Evolutionary conservation across 2,329 filamentous ascomycete species (phyloP), one percentile per base, ranked within the genome.

Genomic region (Colletotrichum tropicale): DNA sequence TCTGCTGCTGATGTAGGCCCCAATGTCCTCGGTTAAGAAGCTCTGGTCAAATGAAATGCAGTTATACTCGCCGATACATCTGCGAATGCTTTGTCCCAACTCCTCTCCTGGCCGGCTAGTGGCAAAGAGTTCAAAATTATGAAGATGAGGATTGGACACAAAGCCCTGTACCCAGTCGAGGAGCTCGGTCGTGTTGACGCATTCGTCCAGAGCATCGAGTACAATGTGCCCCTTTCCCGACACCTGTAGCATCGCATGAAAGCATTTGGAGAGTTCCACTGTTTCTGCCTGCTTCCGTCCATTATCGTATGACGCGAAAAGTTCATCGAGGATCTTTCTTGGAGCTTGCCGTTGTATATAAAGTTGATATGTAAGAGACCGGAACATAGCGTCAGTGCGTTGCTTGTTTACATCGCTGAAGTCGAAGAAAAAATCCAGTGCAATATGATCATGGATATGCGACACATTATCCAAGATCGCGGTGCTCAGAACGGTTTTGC

Each of bases 351-450:
- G 2, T 3, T 72, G 70, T 5, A 8, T 86, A 75, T n/a, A 55
- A 1, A 79, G 66, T 48, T 80, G 78, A 24, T 69, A 75, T 3
- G 52, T 67, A 7, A 81, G 58, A 10, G 78, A 80, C 13, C 73
- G 76, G 0, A 76, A 6, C 3, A 79, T 68, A 1, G 60, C 62
- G 2, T 78, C 64, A 0, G 76, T 8, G 4, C 9, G 76, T 48
- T 81, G 76, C 32, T 81, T 81, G 4, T 4, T 66, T 0, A 4
- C 24, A 5, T 81, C 77, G 24, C 28, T 78, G 34, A 80, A 80
- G 52, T 81, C 77, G 34, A 80, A 81, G 66, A 76, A 81, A 28
- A 79, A 78, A 3, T 4, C 18, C 16, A 80, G 67, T 4, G 68
- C 43, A 7, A 48, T n/a, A 1, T 24, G 34, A 4, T 60, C 73